Base-by-base conservation (phyloP, 2,329 filamentous ascomycete species). In the Claviceps sp. region DNA sequence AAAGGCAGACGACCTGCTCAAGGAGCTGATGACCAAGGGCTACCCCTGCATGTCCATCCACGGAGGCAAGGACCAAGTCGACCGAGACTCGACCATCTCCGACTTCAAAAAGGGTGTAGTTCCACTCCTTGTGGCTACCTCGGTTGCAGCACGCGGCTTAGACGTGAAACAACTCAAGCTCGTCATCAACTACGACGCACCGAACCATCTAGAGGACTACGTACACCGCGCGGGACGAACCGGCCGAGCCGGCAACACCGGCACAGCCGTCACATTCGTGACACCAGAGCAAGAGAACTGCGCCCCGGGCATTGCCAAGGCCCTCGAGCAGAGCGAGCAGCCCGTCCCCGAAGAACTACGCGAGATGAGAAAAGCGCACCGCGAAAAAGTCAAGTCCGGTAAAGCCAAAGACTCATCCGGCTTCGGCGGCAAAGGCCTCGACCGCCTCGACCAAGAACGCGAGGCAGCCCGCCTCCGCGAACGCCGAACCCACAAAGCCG, bases 161-260 rank as follows among this genome's bases (percentile, higher is more conserved):
- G 93, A 98, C 65, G 91, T 98, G 45, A 95, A 96, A 69, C 89
- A 95, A 65, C 76, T 98, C 37, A 96, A 94, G 67, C 77, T 97
- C 36, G 93, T 98, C 51, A 84, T 98, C 70, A 97, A 97, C 69
- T 96, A 89, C 64, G 90, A 96, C 63, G 87, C 85, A 1, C 91
- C 90, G 1, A 95, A 95, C 61, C 90, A 97, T 69, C 70, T 95
- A 55, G 93, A 98, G 69, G 93, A 97, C 63, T 97, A 97, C 62
- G 91, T 97, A 42, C 93, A 96, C 66, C 85, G 93, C 56, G 89
- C 87, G 52, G 93, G 93, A 47, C 87, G 93, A 60, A 97, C 93
- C 7, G 93, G 93, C 11, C 85, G 93, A 64, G 93, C 93, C 46
- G 93, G 93, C 42, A 95, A 96, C 62, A 95, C 82, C 22, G 93